Evolutionary conservation across 371 early-diverging fungal species (phyloP).

Genomic region (Saksenaea vasiformis): DNA sequence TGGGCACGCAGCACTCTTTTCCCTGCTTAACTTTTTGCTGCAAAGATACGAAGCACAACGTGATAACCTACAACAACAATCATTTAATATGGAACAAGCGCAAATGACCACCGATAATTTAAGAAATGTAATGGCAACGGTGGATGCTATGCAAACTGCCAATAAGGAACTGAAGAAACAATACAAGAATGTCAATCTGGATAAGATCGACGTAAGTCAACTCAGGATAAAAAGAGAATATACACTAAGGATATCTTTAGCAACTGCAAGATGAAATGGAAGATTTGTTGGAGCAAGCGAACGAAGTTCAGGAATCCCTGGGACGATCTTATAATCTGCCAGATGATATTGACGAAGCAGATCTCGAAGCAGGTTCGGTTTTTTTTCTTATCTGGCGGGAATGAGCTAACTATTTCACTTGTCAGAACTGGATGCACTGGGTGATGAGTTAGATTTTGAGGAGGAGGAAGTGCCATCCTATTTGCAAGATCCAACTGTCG

Average conservation of each 20-base stretch:
- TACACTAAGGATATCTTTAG: slow-evolving; percentile 38
- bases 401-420: neutral
- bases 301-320: slow-evolving; percentile 93
- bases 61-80: slow-evolving; percentile 90
- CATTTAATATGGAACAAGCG: slow-evolving; percentile 98
- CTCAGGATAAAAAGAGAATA: neutral
- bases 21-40: neutral
- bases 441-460: slow-evolving; percentile 84
- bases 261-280: slow-evolving; percentile 96
- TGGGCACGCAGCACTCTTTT: neutral
- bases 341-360: slow-evolving; percentile 95
- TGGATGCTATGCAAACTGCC: slow-evolving; percentile 93
- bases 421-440: slow-evolving; percentile 91
- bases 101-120: slow-evolving; percentile 93
- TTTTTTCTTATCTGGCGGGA: neutral
- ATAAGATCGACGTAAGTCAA: slow-evolving; percentile 84
- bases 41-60: slow-evolving; percentile 86
- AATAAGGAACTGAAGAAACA: slow-evolving; percentile 93
- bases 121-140: slow-evolving; percentile 88
- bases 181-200: slow-evolving; percentile 90
- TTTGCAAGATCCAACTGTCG: slow-evolving; percentile 55
- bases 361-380: slow-evolving; percentile 85
- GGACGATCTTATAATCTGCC: slow-evolving; percentile 91
- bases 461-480: slow-evolving; percentile 77
- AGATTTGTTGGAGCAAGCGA: slow-evolving; percentile 92